Percentiles rank a stretch among this genome's conserved stretches.
These are phyloP conservation scores for Coleophoma eucalyptorum DNA, from an alignment of 2,329 filamentous ascomycete genomes.

Conservation along the genomic window DNA sequence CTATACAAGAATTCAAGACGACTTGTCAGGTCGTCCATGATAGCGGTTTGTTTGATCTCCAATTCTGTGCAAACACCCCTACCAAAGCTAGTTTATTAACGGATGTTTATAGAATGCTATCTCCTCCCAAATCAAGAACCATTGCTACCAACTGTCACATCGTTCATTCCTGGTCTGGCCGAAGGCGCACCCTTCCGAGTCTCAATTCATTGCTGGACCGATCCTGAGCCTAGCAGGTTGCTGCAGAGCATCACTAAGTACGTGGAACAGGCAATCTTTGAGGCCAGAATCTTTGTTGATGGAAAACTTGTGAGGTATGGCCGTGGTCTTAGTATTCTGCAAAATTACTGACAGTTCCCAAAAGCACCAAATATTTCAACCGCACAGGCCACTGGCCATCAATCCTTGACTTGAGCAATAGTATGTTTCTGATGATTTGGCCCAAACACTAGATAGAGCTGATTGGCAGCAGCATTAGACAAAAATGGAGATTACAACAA, in stretches of 20 bases:
- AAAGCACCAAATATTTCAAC: constrained; percentile 43
- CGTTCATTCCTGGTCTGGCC: constrained; percentile 65
- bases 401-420: constrained; percentile 35
- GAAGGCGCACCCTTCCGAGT: constrained; percentile 60
- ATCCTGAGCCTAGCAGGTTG: constrained; percentile 54
- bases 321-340: background rate
- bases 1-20: constrained; percentile 79
- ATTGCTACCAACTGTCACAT: constrained; percentile 61
- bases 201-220: constrained; percentile 72
- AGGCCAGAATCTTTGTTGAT: constrained; percentile 66
- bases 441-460: background rate
- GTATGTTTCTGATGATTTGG: constrained; percentile 29
- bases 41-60: constrained; percentile 26
- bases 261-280: constrained; percentile 54
- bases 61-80: too few species aligned
- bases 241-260: constrained; percentile 53
- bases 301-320: constrained; percentile 59
- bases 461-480: constrained; percentile 19
- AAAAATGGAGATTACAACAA: constrained; percentile 48
- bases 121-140: background rate
- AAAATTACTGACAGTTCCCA: background rate
- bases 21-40: constrained; percentile 65
- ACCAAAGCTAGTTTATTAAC: background rate
- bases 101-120: constrained; percentile 1
- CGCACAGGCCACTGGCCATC: constrained; percentile 46